Percentiles rank a stretch among this genome's conserved stretches.
phyloP scores from a whole-genome alignment of 1,284 basidiomycete species.

The Exsudoporus floridanus region DNA sequence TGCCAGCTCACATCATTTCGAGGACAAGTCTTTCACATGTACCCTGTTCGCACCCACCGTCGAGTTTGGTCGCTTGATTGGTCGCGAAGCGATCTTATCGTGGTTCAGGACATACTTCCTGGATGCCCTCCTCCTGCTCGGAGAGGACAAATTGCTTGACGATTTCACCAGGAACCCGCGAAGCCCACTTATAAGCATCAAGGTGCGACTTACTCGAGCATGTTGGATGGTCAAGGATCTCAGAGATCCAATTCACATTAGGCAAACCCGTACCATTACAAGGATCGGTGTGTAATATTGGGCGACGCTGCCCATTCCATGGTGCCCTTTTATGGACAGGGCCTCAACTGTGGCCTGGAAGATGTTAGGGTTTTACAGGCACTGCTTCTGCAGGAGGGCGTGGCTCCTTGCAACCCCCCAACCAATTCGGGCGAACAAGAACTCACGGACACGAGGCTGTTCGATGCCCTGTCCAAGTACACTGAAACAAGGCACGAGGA shows the following conservation, averaged over 20 bases:
- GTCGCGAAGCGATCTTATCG: conserved; percentile 56
- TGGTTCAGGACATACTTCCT: conserved; percentile 90
- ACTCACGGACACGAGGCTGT: conserved; percentile 55
- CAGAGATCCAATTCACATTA: conserved; percentile 39
- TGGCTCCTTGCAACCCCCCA: conserved; percentile 43
- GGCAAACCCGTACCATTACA: conserved; percentile 88
- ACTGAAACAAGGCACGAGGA: conserved; percentile 82
- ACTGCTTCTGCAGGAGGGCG: conserved; percentile 69
- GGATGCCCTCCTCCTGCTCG: conserved; percentile 83
- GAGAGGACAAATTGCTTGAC: conserved; percentile 71
- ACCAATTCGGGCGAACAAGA: conserved; percentile 38
- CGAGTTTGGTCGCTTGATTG: conserved; percentile 70
- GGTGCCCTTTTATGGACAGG: conserved; percentile 99
- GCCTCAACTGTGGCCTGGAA: conserved; percentile 96
- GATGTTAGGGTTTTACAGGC: conserved; percentile 89
- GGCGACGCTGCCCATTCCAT: conserved; percentile 97
- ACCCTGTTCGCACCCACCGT: conserved; percentile 89
- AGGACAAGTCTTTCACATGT: conserved; percentile 87
- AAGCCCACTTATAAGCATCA: conserved; percentile 87
- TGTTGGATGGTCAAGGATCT: conserved; percentile 9
- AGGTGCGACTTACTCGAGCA: conserved; percentile 53
- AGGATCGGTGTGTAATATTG: conserved; percentile 83
- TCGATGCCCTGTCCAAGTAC: conserved; percentile 72
- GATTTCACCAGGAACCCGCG: conserved; percentile 84
- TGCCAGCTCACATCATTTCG: conserved; percentile 20